phyloP scores from a whole-genome alignment of 2,329 filamentous ascomycete genomes.

The Macrophomina tecta region DNA sequence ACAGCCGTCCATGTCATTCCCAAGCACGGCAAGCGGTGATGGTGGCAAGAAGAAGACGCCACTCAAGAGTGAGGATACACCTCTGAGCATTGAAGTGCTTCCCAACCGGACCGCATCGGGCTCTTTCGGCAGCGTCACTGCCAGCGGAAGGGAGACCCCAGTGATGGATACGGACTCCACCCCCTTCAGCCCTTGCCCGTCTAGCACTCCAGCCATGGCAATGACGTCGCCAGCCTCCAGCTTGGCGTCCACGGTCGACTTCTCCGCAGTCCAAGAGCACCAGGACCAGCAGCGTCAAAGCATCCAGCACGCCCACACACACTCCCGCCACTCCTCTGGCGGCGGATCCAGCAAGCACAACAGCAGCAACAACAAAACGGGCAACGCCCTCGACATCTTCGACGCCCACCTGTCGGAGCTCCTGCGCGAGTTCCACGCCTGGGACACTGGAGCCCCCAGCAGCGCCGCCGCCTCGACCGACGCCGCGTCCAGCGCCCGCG shows the following conservation, averaged over 20 bases:
- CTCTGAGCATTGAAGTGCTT: background rate
- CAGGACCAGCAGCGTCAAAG: background rate
- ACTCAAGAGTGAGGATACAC: background rate
- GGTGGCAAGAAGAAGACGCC: background rate
- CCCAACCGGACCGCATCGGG: background rate
- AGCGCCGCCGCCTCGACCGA: background rate
- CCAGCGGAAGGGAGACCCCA: background rate
- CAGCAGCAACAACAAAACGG: background rate
- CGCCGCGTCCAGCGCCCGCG: background rate
- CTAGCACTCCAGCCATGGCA: background rate
- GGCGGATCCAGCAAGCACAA: background rate
- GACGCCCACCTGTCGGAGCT: slow-evolving; percentile 16
- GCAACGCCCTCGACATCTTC: background rate
- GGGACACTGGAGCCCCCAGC: background rate
- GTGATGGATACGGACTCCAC: background rate
- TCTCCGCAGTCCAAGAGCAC: background rate
- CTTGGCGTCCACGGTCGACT: background rate
- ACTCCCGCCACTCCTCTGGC: background rate
- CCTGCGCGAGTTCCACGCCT: background rate
- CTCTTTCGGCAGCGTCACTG: background rate
- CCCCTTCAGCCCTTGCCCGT: background rate
- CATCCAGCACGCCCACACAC: background rate
- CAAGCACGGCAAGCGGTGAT: background rate
- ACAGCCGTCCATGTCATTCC: background rate
- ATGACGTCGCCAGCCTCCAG: background rate